phyloP scores from a whole-genome alignment of 257 asterid genomes.

The Forsythia viridissima region DNA sequence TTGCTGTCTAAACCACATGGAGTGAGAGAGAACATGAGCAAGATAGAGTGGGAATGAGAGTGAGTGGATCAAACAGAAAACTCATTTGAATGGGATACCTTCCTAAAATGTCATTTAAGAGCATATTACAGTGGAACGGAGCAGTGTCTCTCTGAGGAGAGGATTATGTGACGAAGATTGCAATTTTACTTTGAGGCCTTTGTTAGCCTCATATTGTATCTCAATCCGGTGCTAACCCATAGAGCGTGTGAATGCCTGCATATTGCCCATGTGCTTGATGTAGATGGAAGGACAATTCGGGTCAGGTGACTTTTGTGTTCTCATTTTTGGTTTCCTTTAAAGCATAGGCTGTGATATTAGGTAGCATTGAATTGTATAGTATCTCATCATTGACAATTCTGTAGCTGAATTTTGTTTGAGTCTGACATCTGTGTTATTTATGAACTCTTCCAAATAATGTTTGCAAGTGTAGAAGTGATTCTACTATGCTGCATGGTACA shows the following conservation, averaged over 20 bases:
- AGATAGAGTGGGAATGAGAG: not conserved
- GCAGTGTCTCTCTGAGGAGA: not conserved
- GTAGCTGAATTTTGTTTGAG: not conserved
- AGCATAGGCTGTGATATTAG: not conserved
- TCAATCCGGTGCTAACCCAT: not conserved
- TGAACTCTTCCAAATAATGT: not conserved
- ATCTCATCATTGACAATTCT: not conserved
- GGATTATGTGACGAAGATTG: not conserved
- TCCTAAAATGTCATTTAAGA: not conserved
- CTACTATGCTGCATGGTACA: not conserved
- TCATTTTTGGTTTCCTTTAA: not conserved
- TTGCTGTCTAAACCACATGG: not conserved
- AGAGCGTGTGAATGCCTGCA: not conserved
- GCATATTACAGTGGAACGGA: not conserved
- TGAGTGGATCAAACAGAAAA: not conserved
- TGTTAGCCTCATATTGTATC: not conserved
- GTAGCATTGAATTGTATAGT: not conserved
- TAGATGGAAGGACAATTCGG: not conserved
- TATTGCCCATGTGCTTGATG: not conserved
- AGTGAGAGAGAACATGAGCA: not conserved
- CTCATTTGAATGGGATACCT: not conserved
- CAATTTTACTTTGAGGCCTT: not conserved
- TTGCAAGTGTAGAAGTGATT: not conserved
- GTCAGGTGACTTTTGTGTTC: not conserved
- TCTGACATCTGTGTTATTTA: not conserved